Base-by-base conservation (phyloP, 768 basidiomycete species). In the Hericium coralloides region DNA sequence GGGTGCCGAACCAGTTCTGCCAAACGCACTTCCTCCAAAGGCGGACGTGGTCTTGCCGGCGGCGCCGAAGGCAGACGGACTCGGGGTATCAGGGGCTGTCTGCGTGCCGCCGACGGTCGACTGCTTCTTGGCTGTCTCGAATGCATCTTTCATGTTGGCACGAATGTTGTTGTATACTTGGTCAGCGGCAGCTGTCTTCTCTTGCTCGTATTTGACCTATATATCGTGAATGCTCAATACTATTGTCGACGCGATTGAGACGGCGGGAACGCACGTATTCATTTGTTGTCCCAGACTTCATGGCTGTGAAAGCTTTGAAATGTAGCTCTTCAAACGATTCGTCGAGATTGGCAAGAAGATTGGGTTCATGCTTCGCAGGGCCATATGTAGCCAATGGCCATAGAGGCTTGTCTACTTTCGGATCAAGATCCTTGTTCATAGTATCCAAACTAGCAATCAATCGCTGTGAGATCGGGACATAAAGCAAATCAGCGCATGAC, bases 381-480 rank as follows among this genome's bases (percentile, higher is more conserved):
- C 78, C 90, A 66, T 88, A 93, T 0, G 82, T 84, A 0, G 89
- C 83, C 0, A 94, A 72, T n/a, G 87, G 85, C 84, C 87, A 95
- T 9, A 77, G 55, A 0, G 92, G 92, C 63, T 83, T 85, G 20
- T 93, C 90, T 5, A 26, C 41, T 38, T 41, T 56, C 14, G 31
- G 1, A 37, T 58, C 60, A 15, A 94, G 67, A 60, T 94, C 92
- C 36, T 69, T 70, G 20, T 66, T 65, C 53, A 94, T 79, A 7
- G 74, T 72, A 12, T 90, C 84, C 25, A 73, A 67, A 26, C 89
- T 92, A 59, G n/a, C 18, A 37, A 17, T 14, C 8, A 15, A 8
- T 22, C 26, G n/a, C 6, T 56, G 31, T 52, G 55, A 23, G 18
- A 36, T 12, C 12, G 7, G 12, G 15, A 60, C 36, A 17, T 37